phyloP scores from a whole-genome alignment of 1,284 basidiomycete species.

The Pascua sp. region DNA sequence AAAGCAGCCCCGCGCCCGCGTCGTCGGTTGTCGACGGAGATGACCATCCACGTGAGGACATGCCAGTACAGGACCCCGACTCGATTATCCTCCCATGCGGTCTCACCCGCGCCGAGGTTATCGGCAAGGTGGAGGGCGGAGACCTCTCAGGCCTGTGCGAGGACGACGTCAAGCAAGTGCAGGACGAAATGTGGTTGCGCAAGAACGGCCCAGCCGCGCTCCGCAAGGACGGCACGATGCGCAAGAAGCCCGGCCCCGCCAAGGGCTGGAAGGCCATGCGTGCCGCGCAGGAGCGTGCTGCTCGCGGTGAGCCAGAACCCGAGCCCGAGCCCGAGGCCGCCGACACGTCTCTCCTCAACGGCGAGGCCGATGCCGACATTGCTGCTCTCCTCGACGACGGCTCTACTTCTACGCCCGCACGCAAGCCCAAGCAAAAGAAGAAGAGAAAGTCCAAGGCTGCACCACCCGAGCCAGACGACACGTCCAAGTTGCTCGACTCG shows the following conservation, averaged over 20 bases:
- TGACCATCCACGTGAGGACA: slow-evolving; percentile 10
- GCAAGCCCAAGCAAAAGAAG: slow-evolving; percentile 14
- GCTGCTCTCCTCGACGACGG: slow-evolving; percentile 32
- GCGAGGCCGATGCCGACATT: slow-evolving; percentile 42
- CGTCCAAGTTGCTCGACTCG: slow-evolving; percentile 9
- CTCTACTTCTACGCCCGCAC: not conserved
- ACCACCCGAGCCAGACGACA: slow-evolving; percentile 3
- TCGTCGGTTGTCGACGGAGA: slow-evolving; percentile 17
- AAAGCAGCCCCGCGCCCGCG: slow-evolving; percentile 11
- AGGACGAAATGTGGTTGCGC: slow-evolving; percentile 45
- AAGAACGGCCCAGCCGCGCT: slow-evolving; percentile 30
- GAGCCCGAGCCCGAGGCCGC: slow-evolving; percentile 24
- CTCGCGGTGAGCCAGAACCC: slow-evolving; percentile 5
- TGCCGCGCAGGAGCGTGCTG: slow-evolving; percentile 13
- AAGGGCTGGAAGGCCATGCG: slow-evolving; percentile 45
- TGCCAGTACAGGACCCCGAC: slow-evolving; percentile 17
- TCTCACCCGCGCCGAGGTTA: slow-evolving; percentile 37
- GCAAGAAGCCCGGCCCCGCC: slow-evolving; percentile 48
- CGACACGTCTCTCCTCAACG: slow-evolving; percentile 22
- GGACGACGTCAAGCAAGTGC: slow-evolving; percentile 43
- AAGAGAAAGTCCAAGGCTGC: slow-evolving; percentile 11
- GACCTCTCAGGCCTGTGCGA: slow-evolving; percentile 37
- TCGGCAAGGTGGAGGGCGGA: slow-evolving; percentile 27
- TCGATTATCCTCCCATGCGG: slow-evolving; percentile 38
- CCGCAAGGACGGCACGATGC: slow-evolving; percentile 46